These are phyloP conservation scores for Candida oleophila DNA, from an alignment of 805 yeast genomes.

Conservation along the genomic window DNA sequence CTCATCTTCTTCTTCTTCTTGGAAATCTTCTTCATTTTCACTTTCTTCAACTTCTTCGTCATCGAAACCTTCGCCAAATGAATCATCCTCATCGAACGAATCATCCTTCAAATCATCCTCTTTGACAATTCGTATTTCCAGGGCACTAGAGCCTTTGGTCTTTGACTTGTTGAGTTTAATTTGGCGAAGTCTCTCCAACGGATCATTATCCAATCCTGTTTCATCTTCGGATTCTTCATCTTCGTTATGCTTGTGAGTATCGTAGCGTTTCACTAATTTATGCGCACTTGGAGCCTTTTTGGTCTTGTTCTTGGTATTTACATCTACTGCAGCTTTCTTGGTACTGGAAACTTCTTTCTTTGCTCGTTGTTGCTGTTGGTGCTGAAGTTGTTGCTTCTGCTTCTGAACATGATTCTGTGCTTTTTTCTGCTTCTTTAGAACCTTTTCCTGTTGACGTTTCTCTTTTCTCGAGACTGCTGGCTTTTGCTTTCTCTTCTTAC, in stretches of 20 bases:
- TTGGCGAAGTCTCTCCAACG: conserved; percentile 1
- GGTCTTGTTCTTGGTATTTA: background rate
- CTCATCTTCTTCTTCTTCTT: conserved; percentile 8
- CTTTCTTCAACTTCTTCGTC: conserved; percentile 9
- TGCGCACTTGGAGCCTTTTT: conserved; percentile 2
- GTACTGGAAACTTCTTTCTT: background rate
- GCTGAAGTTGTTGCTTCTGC: conserved; percentile 11
- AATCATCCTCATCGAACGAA: conserved; percentile 14
- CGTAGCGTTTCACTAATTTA: too few species aligned
- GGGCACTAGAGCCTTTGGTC: background rate
- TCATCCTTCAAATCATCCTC: conserved; percentile 32
- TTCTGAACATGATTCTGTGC: conserved; percentile 19
- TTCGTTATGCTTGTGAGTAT: conserved; percentile 1
- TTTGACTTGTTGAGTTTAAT: conserved; percentile 3
- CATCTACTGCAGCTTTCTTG: background rate
- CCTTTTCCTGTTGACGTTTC: conserved; percentile 33
- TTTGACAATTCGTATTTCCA: conserved; percentile 24
- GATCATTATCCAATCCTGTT: background rate
- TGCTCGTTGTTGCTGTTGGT: background rate
- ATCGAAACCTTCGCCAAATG: conserved; percentile 4
- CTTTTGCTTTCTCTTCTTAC: conserved; percentile 20
- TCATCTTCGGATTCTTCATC: conserved; percentile 8
- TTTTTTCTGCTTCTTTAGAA: conserved; percentile 30
- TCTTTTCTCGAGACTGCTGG: conserved; percentile 31
- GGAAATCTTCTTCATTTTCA: conserved; percentile 10